Base-by-base conservation (phyloP, 768 basidiomycete genomes). In the Fistulinella prunicolor region DNA sequence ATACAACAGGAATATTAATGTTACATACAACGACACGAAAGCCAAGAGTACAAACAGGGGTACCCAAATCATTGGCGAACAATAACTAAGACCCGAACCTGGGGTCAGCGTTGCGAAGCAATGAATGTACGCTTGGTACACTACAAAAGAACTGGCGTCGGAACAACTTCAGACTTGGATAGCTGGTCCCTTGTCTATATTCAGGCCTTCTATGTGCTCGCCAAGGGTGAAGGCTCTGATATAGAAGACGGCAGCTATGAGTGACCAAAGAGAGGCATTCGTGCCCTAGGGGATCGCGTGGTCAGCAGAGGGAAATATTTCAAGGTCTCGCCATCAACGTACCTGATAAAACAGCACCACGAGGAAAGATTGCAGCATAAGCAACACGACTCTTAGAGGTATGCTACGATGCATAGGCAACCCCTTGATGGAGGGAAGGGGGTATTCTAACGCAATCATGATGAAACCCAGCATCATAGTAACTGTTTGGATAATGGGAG, bases 261-360 rank as follows among this genome's bases (percentile, higher is more conserved):
- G 60, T 20, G 88, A 90, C 76, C 82, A 96, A 42, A 94, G 66
- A 12, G 85, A 83, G 22, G 82, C 85, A 60, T 92, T 92, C 28
- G 88, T 87, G 36, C 91, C 92, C 89, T 94, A 49, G n/a, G n/a
- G 40, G 29, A 40, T 34, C 30, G 19, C 21, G 41, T 46, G 52
- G 42, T 42, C 9, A 47, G 24, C 23, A 28, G 3, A 22, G 6
- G 16, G 16, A 34, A 39, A 42, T 8, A 36, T 22, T 42, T 22
- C 3, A 16, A 13, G 10, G 3, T 6, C 20, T 28, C 38, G 8
- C n/a, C 17, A 16, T 22, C n/a, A 58, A 76, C 45, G 42, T 23
- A 85, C 89, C 72, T 92, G 90, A 70, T 93, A 92, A 62, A 78
- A 88, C 32, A 93, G 66, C 35, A 85, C 72, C 21, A 78, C 71